These are phyloP conservation scores for Suhomyces maxii DNA, from an alignment of 1,139 yeast species.

Conservation along the genomic window DNA sequence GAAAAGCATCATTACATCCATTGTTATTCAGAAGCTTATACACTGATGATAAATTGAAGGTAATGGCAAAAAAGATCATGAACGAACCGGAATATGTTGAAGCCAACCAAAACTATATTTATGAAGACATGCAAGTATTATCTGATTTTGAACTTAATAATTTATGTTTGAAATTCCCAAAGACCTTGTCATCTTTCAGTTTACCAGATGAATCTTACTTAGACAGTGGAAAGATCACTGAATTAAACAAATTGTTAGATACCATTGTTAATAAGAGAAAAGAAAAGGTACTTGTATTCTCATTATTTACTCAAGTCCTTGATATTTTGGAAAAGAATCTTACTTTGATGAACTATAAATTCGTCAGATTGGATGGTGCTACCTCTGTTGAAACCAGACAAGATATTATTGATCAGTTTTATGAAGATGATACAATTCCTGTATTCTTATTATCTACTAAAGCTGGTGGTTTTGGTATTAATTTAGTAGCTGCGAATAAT, in stretches of 20 bases:
- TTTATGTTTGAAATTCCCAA: conserved; percentile 72
- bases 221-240: conserved; percentile 74
- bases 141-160: conserved; percentile 82
- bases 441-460: conserved; percentile 87
- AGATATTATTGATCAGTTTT: conserved; percentile 83
- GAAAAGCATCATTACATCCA: conserved; percentile 79
- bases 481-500: conserved; percentile 90
- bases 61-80: conserved; percentile 80
- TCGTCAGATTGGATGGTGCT: conserved; percentile 86
- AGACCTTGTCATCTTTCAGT: conserved; percentile 54
- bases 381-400: conserved; percentile 94
- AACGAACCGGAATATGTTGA: conserved; percentile 73
- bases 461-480: conserved; percentile 98
- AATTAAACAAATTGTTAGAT: conserved; percentile 59
- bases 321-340: conserved; percentile 83
- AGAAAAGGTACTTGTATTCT: conserved; percentile 81
- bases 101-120: conserved; percentile 74
- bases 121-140: conserved; percentile 97
- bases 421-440: conserved; percentile 79
- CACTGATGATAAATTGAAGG: conserved; percentile 50
- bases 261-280: conserved; percentile 49
- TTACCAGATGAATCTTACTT: conserved; percentile 61
- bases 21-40: conserved; percentile 64
- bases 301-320: conserved; percentile 88
- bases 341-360: conserved; percentile 64